phyloP scores from a whole-genome alignment of 257 asterid species.

The Rhazya stricta region DNA sequence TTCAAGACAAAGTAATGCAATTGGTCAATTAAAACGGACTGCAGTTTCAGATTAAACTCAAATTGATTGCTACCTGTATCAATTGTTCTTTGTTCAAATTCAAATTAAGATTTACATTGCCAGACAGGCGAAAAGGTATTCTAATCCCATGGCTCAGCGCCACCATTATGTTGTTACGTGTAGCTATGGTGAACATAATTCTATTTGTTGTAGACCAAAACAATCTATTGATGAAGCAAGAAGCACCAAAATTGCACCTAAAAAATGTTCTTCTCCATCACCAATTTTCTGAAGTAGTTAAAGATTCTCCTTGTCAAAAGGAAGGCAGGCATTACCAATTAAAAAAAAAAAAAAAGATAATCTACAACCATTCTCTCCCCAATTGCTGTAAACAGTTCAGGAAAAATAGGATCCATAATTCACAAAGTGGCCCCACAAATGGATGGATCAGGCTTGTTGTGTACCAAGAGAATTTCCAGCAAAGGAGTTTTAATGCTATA shows the following conservation, averaged over 20 bases:
- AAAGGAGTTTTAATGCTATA: neutral
- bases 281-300: neutral
- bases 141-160: neutral
- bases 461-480: neutral
- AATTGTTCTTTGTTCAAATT: neutral
- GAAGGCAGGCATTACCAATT: neutral
- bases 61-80: neutral
- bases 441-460: neutral
- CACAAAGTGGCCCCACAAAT: neutral
- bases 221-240: neutral
- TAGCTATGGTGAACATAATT: neutral
- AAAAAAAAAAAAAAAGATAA: neutral
- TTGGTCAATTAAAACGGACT: neutral
- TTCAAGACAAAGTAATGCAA: neutral
- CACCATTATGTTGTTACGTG: conserved; percentile 1
- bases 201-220: neutral
- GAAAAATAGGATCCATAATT: neutral
- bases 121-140: neutral
- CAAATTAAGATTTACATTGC: neutral
- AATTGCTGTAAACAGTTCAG: neutral
- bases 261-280: neutral
- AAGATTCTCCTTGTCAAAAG: neutral
- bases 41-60: neutral
- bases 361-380: neutral
- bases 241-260: conserved; percentile 1